A percentile compares a stretch with the other conserved stretches of the same genome.
Conservation (phyloP, 2,329 filamentous ascomycete genomes). For the Fulvia fulva region DNA sequence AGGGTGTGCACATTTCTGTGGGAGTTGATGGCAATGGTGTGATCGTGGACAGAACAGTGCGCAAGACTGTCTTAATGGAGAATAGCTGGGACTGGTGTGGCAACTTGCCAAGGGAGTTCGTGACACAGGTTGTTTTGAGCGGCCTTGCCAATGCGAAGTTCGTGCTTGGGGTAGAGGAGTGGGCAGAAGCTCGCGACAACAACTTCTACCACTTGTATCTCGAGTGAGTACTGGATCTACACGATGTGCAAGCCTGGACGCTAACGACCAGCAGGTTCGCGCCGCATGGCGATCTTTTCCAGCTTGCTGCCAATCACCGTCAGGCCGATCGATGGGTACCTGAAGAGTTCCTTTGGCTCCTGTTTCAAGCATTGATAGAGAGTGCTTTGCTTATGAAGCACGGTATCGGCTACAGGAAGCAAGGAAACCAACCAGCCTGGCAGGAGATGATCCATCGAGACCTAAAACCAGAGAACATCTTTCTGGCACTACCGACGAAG, state of each 20-base stretch:
- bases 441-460: slow-evolving; percentile 62
- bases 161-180: not conserved
- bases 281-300: not conserved
- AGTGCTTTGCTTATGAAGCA: slow-evolving; percentile 13
- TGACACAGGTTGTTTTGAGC: not conserved
- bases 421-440: not conserved
- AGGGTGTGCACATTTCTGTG: not conserved
- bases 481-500: slow-evolving; percentile 48
- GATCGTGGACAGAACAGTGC: not conserved
- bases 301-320: not conserved
- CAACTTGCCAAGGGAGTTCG: not conserved
- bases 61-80: not conserved
- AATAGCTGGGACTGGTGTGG: not conserved
- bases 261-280: not conserved
- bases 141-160: not conserved
- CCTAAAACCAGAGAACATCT: slow-evolving; percentile 97
- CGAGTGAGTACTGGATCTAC: not conserved
- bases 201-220: not conserved
- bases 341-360: slow-evolving; percentile 14
- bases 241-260: not conserved
- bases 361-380: slow-evolving; percentile 14
- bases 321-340: slow-evolving; percentile 3
- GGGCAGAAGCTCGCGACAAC: not conserved
- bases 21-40: not conserved
- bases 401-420: too few relatives aligned